These are phyloP conservation scores for Vachellia collinsii DNA, from an alignment of 306 rosid genomes.

Conservation along the genomic window DNA sequence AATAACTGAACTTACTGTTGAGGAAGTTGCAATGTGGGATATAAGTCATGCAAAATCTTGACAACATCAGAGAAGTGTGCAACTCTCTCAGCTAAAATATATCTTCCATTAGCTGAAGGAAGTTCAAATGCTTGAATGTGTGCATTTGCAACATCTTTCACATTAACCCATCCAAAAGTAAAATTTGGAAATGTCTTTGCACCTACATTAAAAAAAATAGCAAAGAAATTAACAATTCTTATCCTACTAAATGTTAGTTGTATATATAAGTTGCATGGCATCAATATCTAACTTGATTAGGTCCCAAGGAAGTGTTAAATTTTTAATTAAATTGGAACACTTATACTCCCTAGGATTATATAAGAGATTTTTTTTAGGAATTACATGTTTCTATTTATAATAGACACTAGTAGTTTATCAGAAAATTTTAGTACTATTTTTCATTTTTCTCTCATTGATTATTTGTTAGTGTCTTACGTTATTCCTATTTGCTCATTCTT, in stretches of 20 bases:
- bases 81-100: constrained; percentile 61
- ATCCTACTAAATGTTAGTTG: no score
- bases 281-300: no score
- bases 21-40: constrained; percentile 59
- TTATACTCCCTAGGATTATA: neutral
- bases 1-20: constrained; percentile 50
- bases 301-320: neutral
- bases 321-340: neutral
- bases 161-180: constrained; percentile 63
- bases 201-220: constrained; percentile 43
- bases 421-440: no score
- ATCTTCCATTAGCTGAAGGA: constrained; percentile 73
- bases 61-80: constrained; percentile 53
- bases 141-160: constrained; percentile 75
- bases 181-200: constrained; percentile 53
- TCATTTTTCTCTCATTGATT: no score
- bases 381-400: no score
- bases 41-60: constrained; percentile 48
- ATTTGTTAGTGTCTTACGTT: no score
- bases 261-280: no score
- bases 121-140: constrained; percentile 72
- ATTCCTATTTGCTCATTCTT: no score
- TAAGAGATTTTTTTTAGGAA: no score
- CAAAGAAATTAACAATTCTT: no score
- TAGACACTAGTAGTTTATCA: no score